Percentiles rank a stretch among this genome's conserved stretches.
Conservation (phyloP, 768 basidiomycete species). For the Fistulinella prunicolor region DNA sequence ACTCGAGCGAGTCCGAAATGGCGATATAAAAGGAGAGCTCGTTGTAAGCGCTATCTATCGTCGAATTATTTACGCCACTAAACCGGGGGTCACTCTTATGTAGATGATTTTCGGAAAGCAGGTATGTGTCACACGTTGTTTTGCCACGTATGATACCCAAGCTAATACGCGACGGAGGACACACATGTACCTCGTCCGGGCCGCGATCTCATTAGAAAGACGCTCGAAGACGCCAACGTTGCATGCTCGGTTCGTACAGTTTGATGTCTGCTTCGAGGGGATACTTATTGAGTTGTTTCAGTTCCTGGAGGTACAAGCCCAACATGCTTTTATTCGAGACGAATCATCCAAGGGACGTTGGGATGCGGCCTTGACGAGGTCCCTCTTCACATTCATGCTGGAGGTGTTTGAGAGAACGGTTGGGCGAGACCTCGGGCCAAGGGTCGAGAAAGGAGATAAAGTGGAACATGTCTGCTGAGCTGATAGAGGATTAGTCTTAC, state of each 20-base stretch:
- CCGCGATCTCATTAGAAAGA: constrained; percentile 77
- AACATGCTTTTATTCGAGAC: constrained; percentile 95
- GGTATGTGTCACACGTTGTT: constrained; percentile 35
- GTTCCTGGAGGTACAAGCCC: constrained; percentile 96
- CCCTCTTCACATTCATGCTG: constrained; percentile 82
- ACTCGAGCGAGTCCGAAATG: constrained; percentile 65
- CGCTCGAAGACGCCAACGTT: constrained; percentile 78
- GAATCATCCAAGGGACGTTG: constrained; percentile 91
- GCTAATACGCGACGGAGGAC: constrained; percentile 48
- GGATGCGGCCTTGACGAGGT: constrained; percentile 88
- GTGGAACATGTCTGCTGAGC: constrained; percentile 72
- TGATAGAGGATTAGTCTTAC: too few species aligned
- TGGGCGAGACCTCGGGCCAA: constrained; percentile 80
- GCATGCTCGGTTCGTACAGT: constrained; percentile 57
- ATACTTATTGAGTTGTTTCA: constrained; percentile 29
- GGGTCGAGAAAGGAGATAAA: constrained; percentile 40
- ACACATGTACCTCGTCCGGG: constrained; percentile 91
- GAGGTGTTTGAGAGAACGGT: constrained; percentile 91
- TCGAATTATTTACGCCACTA: not conserved
- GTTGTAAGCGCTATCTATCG: constrained; percentile 49
- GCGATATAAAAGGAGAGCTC: constrained; percentile 84
- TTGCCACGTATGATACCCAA: not conserved
- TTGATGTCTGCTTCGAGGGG: not conserved
- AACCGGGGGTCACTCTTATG: not conserved
- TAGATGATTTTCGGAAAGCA: constrained; percentile 97